Evolutionary conservation across 345 rosid species (phyloP).

Genomic region (thale cress (Arabidopsis thaliana)): TAIR10.1 NC_003070.9:25272501-25273000

Average conservation of each 20-base stretch:
- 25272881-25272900: no score
- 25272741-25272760: neutral
- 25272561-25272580: neutral
- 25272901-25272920: no score
- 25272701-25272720: neutral
- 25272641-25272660: neutral
- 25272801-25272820: neutral
- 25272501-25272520: no score
- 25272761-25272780: neutral
- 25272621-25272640: neutral
- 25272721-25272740: neutral
- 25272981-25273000: no score
- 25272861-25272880: no score
- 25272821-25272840: neutral
- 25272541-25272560: neutral
- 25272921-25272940: no score
- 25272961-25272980: no score
- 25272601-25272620: neutral
- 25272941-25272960: no score
- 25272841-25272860: neutral
- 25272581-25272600: neutral
- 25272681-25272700: neutral
- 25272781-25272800: neutral
- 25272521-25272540: neutral
- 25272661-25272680: neutral